These are phyloP conservation scores for Suhomyces kunorum DNA, from an alignment of 1,139 yeast genomes.

Conservation along the genomic window DNA sequence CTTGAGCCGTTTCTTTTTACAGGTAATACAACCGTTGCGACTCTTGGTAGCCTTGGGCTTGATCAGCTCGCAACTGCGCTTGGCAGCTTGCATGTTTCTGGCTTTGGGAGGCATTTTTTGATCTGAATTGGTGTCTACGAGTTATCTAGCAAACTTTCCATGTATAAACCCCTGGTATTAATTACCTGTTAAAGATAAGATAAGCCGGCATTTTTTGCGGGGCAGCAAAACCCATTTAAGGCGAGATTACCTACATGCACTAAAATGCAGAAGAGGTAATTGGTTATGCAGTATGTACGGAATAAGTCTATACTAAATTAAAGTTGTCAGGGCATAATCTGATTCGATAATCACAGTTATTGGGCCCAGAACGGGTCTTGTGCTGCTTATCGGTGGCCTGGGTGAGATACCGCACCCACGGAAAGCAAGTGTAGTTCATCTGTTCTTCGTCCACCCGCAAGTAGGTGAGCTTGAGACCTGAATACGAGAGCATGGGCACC, in stretches of 20 bases:
- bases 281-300: slow-evolving; percentile 6
- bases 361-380: slow-evolving; percentile 3
- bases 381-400: slow-evolving; percentile 20
- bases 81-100: slow-evolving; percentile 1
- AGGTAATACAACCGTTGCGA: slow-evolving; percentile 54
- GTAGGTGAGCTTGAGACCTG: slow-evolving; percentile 44
- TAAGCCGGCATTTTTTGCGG: slow-evolving; percentile 4
- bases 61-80: not conserved
- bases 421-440: slow-evolving; percentile 48
- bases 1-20: slow-evolving; percentile 56
- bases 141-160: slow-evolving; percentile 5
- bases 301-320: slow-evolving; percentile 4
- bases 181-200: slow-evolving; percentile 12
- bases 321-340: slow-evolving; percentile 25
- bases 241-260: not conserved
- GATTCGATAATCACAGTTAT: slow-evolving; percentile 30
- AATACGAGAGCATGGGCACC: slow-evolving; percentile 46
- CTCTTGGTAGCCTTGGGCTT: slow-evolving; percentile 31
- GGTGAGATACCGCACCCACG: slow-evolving; percentile 50
- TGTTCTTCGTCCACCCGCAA: slow-evolving; percentile 44
- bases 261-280: not conserved
- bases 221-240: slow-evolving; percentile 9
- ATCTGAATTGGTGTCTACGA: not conserved
- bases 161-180: slow-evolving; percentile 6
- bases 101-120: slow-evolving; percentile 1